Evolutionary conservation across 306 rosid genomes (phyloP).

Genomic region (Castanopsis chinensis): DNA sequence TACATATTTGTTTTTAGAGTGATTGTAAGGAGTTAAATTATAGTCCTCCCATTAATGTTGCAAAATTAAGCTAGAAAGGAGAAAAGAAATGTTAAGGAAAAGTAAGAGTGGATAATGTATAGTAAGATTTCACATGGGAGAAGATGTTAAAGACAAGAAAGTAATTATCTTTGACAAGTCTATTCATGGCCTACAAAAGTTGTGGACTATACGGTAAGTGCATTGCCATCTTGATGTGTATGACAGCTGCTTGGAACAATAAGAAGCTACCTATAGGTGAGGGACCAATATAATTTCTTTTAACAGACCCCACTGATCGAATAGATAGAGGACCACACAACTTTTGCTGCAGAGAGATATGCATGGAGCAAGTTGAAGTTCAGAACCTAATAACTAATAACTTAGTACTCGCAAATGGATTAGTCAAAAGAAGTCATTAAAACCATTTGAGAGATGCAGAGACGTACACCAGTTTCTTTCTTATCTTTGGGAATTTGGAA

Average conservation of each 20-base stretch:
- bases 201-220: constrained; percentile 48
- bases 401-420: constrained; percentile 27
- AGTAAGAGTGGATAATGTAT: background rate
- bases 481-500: constrained; percentile 26
- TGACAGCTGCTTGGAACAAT: constrained; percentile 46
- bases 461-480: constrained; percentile 31
- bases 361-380: constrained; percentile 40
- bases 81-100: background rate
- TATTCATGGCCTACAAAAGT: constrained; percentile 44
- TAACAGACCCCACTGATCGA: constrained; percentile 29
- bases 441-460: constrained; percentile 14
- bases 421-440: constrained; percentile 31
- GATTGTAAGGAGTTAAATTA: too few species aligned
- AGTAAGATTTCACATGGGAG: constrained; percentile 32
- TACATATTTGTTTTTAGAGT: too few species aligned
- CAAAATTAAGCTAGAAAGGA: background rate
- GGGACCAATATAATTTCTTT: constrained; percentile 56
- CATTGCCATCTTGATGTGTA: constrained; percentile 50
- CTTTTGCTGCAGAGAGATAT: constrained; percentile 78
- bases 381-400: constrained; percentile 19
- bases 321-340: constrained; percentile 68
- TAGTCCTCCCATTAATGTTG: too few species aligned
- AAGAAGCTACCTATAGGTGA: constrained; percentile 44
- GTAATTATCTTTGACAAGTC: constrained; percentile 42
- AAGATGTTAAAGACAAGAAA: constrained; percentile 29